phyloP scores from a whole-genome alignment of 2,329 filamentous ascomycete genomes.

The Paraphoma chrysanthemicola region DNA sequence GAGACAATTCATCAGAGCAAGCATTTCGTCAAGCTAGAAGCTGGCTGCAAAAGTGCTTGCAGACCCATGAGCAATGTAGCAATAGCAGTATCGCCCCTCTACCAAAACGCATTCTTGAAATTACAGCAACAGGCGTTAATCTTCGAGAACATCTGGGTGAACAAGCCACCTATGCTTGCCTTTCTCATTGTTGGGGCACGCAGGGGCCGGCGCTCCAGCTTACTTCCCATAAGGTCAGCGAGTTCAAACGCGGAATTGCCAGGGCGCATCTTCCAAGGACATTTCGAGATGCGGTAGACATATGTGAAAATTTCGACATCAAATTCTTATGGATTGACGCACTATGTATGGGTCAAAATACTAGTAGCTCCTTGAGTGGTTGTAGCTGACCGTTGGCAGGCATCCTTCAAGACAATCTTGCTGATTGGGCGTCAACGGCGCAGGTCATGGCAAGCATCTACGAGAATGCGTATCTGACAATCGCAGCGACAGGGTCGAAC shows the following conservation, averaged over 20 bases:
- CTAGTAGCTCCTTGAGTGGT: background rate
- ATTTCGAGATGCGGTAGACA: background rate
- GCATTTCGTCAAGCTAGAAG: background rate
- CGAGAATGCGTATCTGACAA: constrained; percentile 6
- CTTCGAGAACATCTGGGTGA: background rate
- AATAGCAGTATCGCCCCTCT: background rate
- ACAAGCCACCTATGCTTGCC: constrained; percentile 3
- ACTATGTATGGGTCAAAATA: background rate
- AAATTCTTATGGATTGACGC: background rate
- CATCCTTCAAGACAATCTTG: constrained; percentile 7
- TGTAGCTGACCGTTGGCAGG: background rate
- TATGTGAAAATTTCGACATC: background rate
- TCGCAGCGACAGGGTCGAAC: constrained; percentile 5
- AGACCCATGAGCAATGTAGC: background rate
- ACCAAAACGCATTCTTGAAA: background rate
- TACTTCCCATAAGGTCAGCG: background rate
- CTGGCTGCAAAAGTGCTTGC: background rate
- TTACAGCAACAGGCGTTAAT: background rate
- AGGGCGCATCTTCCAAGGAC: background rate
- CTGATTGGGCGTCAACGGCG: constrained; percentile 8
- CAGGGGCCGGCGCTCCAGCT: background rate
- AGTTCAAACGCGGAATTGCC: background rate
- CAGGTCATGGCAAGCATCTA: constrained; percentile 13
- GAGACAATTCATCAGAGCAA: background rate
- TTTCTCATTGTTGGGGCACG: constrained; percentile 12